These are phyloP conservation scores for Paramecium sexaurelia DNA, from an alignment of 73 alveolate species.

Conservation along the genomic window DNA sequence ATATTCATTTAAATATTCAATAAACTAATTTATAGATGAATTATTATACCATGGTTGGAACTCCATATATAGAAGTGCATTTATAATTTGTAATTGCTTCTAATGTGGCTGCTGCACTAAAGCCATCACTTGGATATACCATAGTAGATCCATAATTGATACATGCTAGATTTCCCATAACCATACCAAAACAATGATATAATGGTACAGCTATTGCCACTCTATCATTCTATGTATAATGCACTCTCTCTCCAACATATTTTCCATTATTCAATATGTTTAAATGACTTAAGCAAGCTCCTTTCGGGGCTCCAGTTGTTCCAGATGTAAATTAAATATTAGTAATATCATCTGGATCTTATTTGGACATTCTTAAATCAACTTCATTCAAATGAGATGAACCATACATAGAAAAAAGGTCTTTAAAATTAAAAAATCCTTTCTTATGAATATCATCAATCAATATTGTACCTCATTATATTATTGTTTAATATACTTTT, in stretches of 20 bases:
- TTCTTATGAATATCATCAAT: constrained; percentile 70
- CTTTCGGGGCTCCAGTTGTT: constrained; percentile 88
- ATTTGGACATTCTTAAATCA: constrained; percentile 35
- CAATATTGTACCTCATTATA: constrained; percentile 48
- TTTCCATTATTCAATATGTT: constrained; percentile 77
- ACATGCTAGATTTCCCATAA: constrained; percentile 81
- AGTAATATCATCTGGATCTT: constrained; percentile 77
- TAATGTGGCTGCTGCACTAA: constrained; percentile 73
- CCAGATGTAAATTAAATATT: constrained; percentile 89
- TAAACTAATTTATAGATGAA: constrained; percentile 47
- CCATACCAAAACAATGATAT: constrained; percentile 92
- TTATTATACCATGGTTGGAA: constrained; percentile 76
- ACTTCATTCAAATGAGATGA: constrained; percentile 58
- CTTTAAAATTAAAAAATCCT: constrained; percentile 77
- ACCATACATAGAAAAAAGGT: constrained; percentile 57
- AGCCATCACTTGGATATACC: constrained; percentile 83
- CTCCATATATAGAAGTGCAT: constrained; percentile 80
- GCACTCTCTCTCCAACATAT: constrained; percentile 71
- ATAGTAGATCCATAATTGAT: constrained; percentile 77
- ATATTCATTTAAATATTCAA: constrained; percentile 73
- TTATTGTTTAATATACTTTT: neutral
- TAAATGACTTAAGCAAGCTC: constrained; percentile 80
- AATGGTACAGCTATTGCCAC: constrained; percentile 84
- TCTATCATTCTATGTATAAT: constrained; percentile 66
- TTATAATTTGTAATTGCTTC: constrained; percentile 70